Percentiles rank a stretch among this genome's conserved stretches.
Evolutionary conservation across 169 alveolate species (phyloP).

Genomic region (Eimeria sp.): DNA sequence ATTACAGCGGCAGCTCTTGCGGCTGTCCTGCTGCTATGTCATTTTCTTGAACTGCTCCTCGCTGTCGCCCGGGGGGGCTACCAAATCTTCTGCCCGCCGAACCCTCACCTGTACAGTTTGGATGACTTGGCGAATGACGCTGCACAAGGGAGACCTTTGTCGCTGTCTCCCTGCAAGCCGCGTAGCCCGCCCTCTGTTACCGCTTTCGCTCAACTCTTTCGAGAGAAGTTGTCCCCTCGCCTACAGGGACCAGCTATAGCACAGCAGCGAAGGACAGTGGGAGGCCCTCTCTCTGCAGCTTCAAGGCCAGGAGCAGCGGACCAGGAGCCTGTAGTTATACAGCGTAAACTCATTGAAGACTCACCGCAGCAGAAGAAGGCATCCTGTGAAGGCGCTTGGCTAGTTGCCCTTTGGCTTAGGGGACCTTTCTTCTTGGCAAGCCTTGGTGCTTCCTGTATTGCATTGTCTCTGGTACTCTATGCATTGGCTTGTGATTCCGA

Average conservation of each 20-base stretch:
- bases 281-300: slow-evolving; percentile 7
- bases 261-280: slow-evolving; percentile 68
- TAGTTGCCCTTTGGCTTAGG: slow-evolving; percentile 66
- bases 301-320: not conserved
- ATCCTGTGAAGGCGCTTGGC: slow-evolving; percentile 52
- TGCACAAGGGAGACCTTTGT: slow-evolving; percentile 47
- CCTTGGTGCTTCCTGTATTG: slow-evolving; percentile 36
- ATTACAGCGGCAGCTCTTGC: slow-evolving; percentile 36
- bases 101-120: slow-evolving; percentile 47
- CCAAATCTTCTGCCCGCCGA: slow-evolving; percentile 60
- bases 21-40: slow-evolving; percentile 42
- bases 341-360: not conserved
- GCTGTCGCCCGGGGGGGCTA: slow-evolving; percentile 42
- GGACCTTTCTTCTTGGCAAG: slow-evolving; percentile 60
- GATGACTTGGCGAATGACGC: slow-evolving; percentile 41
- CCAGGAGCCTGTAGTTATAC: not conserved
- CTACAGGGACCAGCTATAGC: slow-evolving; percentile 50
- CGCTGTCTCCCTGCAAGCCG: slow-evolving; percentile 33
- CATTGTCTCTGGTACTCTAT: slow-evolving; percentile 12
- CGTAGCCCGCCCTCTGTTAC: not conserved
- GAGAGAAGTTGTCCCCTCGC: slow-evolving; percentile 42
- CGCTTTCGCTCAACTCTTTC: slow-evolving; percentile 5
- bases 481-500: slow-evolving; percentile 30
- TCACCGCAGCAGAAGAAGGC: not conserved
- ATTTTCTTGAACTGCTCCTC: slow-evolving; percentile 3